These are phyloP conservation scores for Diutina neorugosa DNA, from an alignment of 1,139 yeast species.

Conservation along the genomic window DNA sequence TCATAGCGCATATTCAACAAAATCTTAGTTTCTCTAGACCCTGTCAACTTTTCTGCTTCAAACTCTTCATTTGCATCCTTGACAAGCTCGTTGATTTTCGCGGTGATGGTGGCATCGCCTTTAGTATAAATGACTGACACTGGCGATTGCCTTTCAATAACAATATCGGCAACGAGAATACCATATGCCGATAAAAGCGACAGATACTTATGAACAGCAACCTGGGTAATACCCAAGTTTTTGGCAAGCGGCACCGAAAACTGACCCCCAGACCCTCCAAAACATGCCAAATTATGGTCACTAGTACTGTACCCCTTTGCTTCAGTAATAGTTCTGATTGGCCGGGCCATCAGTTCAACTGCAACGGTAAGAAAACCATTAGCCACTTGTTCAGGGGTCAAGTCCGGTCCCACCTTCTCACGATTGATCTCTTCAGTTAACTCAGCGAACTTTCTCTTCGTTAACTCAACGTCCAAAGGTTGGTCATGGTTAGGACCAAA, in stretches of 20 bases:
- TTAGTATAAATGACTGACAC: neutral
- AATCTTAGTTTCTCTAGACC: conserved; percentile 33
- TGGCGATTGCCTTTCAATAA: conserved; percentile 15
- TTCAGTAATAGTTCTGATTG: conserved; percentile 42
- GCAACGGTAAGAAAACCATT: conserved; percentile 43
- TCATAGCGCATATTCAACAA: conserved; percentile 70
- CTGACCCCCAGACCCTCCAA: conserved; percentile 55
- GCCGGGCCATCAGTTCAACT: conserved; percentile 44
- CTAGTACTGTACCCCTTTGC: conserved; percentile 37
- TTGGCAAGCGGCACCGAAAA: conserved; percentile 42
- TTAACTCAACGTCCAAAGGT: conserved; percentile 30
- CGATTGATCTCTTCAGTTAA: conserved; percentile 28
- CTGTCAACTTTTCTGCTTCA: conserved; percentile 18
- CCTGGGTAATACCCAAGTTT: conserved; percentile 30
- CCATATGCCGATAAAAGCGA: conserved; percentile 47
- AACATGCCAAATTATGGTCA: conserved; percentile 36
- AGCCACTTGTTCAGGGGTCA: conserved; percentile 37
- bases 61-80: conserved; percentile 21
- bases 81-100: conserved; percentile 12
- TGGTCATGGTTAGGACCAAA: conserved; percentile 41
- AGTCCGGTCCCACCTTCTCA: conserved; percentile 5
- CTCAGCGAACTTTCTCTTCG: conserved; percentile 23
- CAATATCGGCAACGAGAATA: conserved; percentile 41
- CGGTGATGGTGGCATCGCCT: neutral
- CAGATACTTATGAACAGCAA: conserved; percentile 39